Percentiles rank a stretch among this genome's conserved stretches.
phyloP scores from a whole-genome alignment of 345 rosid species.

The Eucalyptus brandiana region DNA sequence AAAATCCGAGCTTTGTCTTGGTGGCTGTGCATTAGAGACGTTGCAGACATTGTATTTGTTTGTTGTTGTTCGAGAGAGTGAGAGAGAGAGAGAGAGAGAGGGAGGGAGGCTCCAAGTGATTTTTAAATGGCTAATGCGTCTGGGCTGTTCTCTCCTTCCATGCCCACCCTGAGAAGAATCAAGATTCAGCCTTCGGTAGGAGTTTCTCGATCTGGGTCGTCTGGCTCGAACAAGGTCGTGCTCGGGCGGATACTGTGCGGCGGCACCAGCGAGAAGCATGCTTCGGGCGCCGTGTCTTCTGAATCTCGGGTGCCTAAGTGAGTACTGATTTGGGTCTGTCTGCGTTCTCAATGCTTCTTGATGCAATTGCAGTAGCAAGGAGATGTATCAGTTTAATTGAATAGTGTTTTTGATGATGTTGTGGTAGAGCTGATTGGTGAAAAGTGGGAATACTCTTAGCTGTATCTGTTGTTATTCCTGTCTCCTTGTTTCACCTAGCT shows the following conservation, averaged over 20 bases:
- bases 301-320: slow-evolving; percentile 1
- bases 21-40: not conserved
- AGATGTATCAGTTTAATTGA: not conserved
- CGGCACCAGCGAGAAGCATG: slow-evolving; percentile 10
- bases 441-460: not conserved
- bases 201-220: slow-evolving; percentile 61
- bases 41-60: not conserved
- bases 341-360: not conserved
- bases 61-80: not conserved
- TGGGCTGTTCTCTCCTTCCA: slow-evolving; percentile 55
- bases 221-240: slow-evolving; percentile 18
- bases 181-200: slow-evolving; percentile 28
- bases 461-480: not conserved
- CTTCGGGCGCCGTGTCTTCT: not conserved
- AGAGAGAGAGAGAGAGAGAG: not conserved
- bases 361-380: not conserved
- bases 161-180: slow-evolving; percentile 31
- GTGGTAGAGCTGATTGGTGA: not conserved
- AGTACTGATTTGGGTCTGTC: not conserved
- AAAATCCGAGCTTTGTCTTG: not conserved
- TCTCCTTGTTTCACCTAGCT: not conserved
- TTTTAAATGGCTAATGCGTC: slow-evolving; percentile 68
- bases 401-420: not conserved
- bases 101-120: not conserved
- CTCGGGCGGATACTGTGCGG: slow-evolving; percentile 48